Conservation (phyloP, 2,329 filamentous ascomycete species). For the Cladosporium sp. region DNA sequence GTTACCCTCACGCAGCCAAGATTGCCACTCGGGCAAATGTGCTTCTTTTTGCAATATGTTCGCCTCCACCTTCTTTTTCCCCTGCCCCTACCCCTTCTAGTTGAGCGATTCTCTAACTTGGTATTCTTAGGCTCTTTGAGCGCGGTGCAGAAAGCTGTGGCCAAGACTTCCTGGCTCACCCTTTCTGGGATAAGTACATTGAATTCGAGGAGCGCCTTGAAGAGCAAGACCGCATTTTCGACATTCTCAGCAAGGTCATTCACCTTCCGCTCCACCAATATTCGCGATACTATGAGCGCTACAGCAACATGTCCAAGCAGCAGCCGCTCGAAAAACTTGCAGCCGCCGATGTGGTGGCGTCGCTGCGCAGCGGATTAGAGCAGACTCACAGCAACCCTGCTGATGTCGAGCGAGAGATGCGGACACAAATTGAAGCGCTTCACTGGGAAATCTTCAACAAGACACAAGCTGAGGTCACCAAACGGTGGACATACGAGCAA, state of each 20-base stretch:
- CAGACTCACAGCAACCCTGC: slow-evolving; percentile 61
- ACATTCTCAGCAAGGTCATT: slow-evolving; percentile 75
- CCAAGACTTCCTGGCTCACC: slow-evolving; percentile 87
- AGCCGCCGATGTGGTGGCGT: slow-evolving; percentile 61
- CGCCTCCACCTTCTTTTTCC: slow-evolving; percentile 28
- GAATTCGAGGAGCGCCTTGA: slow-evolving; percentile 93
- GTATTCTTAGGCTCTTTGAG: slow-evolving; percentile 72
- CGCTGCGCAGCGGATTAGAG: slow-evolving; percentile 69
- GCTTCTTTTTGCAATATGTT: slow-evolving; percentile 23
- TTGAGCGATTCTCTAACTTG: slow-evolving; percentile 31
- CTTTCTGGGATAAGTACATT: slow-evolving; percentile 98
- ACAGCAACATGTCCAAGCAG: slow-evolving; percentile 69
- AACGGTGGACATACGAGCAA: slow-evolving; percentile 90
- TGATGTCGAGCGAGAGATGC: slow-evolving; percentile 79
- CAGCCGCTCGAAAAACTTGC: slow-evolving; percentile 71
- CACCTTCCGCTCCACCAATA: slow-evolving; percentile 95
- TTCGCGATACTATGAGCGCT: slow-evolving; percentile 88
- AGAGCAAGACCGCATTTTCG: slow-evolving; percentile 77
- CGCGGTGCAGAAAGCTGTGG: slow-evolving; percentile 80
- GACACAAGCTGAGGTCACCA: slow-evolving; percentile 83
- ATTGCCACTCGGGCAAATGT: slow-evolving; percentile 7
- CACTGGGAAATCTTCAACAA: slow-evolving; percentile 76
- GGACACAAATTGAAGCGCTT: slow-evolving; percentile 71
- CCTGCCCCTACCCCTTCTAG: slow-evolving; percentile 15
- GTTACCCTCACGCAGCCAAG: background rate